Evolutionary conservation across 1,284 basidiomycete species (phyloP).

Genomic region (Psilocybe mexicana): DNA sequence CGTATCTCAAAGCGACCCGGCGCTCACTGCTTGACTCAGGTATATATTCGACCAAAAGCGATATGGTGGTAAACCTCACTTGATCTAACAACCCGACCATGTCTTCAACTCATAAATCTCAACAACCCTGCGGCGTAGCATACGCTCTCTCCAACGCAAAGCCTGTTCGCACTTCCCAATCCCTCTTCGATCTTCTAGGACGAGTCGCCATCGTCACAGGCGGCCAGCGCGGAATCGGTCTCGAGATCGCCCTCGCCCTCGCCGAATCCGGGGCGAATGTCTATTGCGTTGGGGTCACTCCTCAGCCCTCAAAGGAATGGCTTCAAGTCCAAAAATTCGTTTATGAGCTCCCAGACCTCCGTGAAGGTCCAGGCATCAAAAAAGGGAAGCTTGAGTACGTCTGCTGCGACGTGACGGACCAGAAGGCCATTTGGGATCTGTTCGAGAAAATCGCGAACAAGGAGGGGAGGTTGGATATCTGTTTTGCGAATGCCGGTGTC

Average conservation of each 20-base stretch:
- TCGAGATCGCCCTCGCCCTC: constrained; percentile 73
- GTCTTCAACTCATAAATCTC: not conserved
- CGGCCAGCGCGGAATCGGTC: constrained; percentile 67
- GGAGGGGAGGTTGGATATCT: constrained; percentile 66
- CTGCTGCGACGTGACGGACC: constrained; percentile 61
- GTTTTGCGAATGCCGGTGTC: constrained; percentile 75
- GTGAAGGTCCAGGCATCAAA: not conserved
- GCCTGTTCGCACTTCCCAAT: constrained; percentile 24
- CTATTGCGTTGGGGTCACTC: constrained; percentile 53
- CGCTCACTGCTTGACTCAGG: too few species aligned
- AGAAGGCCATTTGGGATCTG: constrained; percentile 51
- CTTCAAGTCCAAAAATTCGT: constrained; percentile 51
- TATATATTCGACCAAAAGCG: too few species aligned
- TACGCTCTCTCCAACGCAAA: constrained; percentile 4
- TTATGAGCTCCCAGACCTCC: constrained; percentile 50
- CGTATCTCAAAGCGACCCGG: too few species aligned
- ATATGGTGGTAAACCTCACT: too few species aligned
- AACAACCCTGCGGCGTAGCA: constrained; percentile 5
- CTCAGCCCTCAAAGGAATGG: constrained; percentile 49
- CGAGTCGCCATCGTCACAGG: constrained; percentile 55
- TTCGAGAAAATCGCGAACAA: constrained; percentile 57
- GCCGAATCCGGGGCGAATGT: constrained; percentile 55
- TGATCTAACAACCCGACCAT: too few species aligned
- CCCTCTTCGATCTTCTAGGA: constrained; percentile 44
- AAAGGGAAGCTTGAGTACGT: constrained; percentile 57